Conservation (phyloP, 148 eudicot species). For the Cornus controversa region DNA sequence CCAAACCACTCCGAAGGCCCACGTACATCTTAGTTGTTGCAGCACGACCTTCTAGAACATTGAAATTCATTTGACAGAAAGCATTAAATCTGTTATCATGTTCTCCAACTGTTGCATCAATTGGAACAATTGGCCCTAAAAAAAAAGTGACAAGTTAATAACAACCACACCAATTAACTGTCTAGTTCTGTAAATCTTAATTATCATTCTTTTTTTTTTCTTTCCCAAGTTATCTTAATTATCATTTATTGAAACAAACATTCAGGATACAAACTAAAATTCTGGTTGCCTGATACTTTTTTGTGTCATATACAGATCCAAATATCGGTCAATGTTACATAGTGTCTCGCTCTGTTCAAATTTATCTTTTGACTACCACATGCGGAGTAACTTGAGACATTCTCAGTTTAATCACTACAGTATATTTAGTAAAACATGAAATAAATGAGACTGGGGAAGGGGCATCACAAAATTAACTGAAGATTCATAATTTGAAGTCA, state of each 20-base stretch:
- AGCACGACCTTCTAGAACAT: not conserved
- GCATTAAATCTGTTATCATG: not conserved
- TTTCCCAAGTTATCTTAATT: no score
- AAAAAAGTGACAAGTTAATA: not conserved
- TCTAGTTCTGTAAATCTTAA: not conserved
- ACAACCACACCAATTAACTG: not conserved
- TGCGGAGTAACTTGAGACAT: not conserved
- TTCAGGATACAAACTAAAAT: no score
- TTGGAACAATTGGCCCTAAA: not conserved
- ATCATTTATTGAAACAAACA: no score
- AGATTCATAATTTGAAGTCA: not conserved
- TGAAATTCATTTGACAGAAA: not conserved
- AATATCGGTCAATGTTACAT: not conserved
- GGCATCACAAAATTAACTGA: not conserved
- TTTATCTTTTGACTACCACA: not conserved
- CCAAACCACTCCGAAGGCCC: no score
- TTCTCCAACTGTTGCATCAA: not conserved
- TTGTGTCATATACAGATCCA: not conserved
- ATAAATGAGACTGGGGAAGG: not conserved
- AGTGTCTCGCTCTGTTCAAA: not conserved
- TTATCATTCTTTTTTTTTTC: not conserved
- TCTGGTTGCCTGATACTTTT: not conserved
- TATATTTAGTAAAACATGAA: not conserved
- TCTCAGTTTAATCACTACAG: not conserved
- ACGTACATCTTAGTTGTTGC: not conserved